A percentile compares a stretch with the other conserved stretches of the same genome.
Evolutionary conservation across 2,329 filamentous ascomycete genomes (phyloP).

Genomic region (Neofusicoccum laricinum): DNA sequence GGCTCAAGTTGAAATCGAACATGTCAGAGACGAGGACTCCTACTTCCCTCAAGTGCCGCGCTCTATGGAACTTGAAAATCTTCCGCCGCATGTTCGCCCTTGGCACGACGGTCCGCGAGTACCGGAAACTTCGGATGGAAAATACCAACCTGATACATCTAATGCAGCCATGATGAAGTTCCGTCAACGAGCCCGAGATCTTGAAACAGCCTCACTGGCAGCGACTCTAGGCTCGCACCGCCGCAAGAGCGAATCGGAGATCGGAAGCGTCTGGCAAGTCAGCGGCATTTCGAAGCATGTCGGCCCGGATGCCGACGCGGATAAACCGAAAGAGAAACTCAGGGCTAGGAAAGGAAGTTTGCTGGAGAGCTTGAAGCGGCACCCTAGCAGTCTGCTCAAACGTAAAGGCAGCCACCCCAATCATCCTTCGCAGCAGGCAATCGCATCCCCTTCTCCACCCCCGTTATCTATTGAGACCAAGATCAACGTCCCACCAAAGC

Average conservation of each 20-base stretch:
- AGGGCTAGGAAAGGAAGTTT: constrained; percentile 52
- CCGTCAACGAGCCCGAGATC: constrained; percentile 47
- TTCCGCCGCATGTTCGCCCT: constrained; percentile 31
- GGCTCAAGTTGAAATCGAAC: constrained; percentile 20
- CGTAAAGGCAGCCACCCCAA: constrained; percentile 42
- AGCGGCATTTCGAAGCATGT: constrained; percentile 59
- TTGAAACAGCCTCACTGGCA: constrained; percentile 55
- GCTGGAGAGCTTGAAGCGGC: constrained; percentile 47
- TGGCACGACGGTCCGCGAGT: constrained; percentile 49
- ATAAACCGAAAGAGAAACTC: constrained; percentile 31
- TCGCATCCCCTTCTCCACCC: not conserved
- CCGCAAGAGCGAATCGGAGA: constrained; percentile 60
- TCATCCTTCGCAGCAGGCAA: constrained; percentile 21
- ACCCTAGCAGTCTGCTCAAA: constrained; percentile 41
- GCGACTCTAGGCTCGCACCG: constrained; percentile 69
- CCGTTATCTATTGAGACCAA: constrained; percentile 1
- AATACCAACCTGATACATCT: constrained; percentile 51
- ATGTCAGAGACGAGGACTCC: constrained; percentile 21
- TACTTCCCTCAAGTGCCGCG: constrained; percentile 26
- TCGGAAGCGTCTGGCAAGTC: constrained; percentile 59
- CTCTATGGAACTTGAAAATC: not conserved
- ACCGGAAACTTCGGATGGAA: constrained; percentile 28
- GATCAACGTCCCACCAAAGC: constrained; percentile 22
- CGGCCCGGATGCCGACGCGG: constrained; percentile 41
- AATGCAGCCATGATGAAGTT: constrained; percentile 56